Evolutionary conservation across 305 asterid species (phyloP).

Genomic region (Andrographis paniculata): DNA sequence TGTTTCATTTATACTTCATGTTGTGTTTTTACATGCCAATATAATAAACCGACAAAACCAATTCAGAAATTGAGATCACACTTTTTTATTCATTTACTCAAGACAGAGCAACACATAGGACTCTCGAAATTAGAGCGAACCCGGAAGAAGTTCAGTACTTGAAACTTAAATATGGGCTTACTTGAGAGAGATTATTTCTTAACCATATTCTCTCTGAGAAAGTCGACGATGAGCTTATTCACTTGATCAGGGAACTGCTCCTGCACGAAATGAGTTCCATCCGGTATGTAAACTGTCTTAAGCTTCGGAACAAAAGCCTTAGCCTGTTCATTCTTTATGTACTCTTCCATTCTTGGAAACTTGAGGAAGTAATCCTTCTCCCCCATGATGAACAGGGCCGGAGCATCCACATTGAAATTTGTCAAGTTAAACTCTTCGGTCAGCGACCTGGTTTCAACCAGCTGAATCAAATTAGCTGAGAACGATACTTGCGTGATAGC

Average conservation of each 20-base stretch:
- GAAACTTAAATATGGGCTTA: conserved; percentile 15
- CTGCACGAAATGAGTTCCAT: conserved; percentile 71
- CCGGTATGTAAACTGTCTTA: conserved; percentile 46
- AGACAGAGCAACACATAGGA: too few relatives aligned
- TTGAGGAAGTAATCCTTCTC: conserved; percentile 48
- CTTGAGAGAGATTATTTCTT: too few relatives aligned
- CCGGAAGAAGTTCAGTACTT: too few relatives aligned
- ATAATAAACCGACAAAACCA: too few relatives aligned
- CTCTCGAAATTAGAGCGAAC: too few relatives aligned
- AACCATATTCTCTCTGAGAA: conserved; percentile 29
- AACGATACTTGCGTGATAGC: background rate
- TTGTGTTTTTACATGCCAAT: too few relatives aligned
- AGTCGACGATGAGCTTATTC: conserved; percentile 38
- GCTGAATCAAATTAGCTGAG: conserved; percentile 5
- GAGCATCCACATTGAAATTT: conserved; percentile 32
- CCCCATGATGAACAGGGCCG: conserved; percentile 52
- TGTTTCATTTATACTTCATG: too few relatives aligned
- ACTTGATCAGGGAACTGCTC: conserved; percentile 64
- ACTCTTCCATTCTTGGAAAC: conserved; percentile 52
- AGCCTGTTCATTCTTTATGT: conserved; percentile 30
- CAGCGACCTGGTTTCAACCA: conserved; percentile 20
- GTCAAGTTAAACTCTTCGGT: conserved; percentile 20
- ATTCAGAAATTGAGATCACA: too few relatives aligned
- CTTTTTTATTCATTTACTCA: too few relatives aligned
- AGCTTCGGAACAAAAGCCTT: conserved; percentile 42